These are phyloP conservation scores for Litchi chinensis DNA, from an alignment of 345 rosid genomes.

Conservation along the genomic window DNA sequence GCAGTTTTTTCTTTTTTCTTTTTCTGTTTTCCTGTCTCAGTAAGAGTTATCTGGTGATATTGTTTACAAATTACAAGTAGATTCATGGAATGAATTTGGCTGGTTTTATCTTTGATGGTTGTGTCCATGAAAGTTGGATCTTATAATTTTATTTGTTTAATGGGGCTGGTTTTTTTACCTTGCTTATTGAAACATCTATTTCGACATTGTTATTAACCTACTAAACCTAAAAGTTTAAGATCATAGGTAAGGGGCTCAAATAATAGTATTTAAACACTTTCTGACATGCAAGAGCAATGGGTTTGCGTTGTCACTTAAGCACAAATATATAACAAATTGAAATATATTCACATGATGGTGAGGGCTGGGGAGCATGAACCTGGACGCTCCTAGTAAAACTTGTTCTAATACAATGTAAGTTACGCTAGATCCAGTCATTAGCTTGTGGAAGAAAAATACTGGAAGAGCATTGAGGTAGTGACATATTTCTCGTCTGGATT, in stretches of 20 bases:
- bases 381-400: neutral
- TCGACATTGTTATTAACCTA: neutral
- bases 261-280: neutral
- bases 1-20: neutral
- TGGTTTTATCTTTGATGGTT: neutral
- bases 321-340: neutral
- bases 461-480: neutral
- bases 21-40: neutral
- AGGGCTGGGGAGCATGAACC: neutral
- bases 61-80: neutral
- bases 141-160: neutral
- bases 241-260: neutral
- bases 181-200: neutral
- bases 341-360: no score
- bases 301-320: neutral
- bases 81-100: conserved; percentile 8
- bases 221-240: neutral
- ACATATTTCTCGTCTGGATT: neutral
- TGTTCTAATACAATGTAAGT: neutral
- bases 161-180: neutral
- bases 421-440: no score
- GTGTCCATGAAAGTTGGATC: neutral
- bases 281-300: neutral
- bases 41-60: neutral
- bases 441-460: neutral